Evolutionary conservation across 2,329 filamentous ascomycete species (phyloP), one percentile per base, ranked within the genome.

Genomic region (Cladosporium austrohemisphaericum): DNA sequence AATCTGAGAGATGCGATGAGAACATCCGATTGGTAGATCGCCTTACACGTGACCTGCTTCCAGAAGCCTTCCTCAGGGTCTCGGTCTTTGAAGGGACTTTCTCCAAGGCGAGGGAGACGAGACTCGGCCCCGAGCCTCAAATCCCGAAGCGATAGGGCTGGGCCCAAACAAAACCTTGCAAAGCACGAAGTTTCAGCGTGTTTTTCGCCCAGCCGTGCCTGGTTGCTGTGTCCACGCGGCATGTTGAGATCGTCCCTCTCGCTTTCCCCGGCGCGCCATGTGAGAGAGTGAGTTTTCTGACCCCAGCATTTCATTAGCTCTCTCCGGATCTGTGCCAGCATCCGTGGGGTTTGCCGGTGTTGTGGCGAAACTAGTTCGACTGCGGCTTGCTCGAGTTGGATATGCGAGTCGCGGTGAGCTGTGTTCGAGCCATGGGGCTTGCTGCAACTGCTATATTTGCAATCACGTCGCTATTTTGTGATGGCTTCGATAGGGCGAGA

Each of bases 281-380:
- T 40, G 14, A 23, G 13, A 40, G n/a, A 40, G 28, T 40, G 19
- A 14, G 37, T 41, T 41, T 41, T 41, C 38, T 31, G 25, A 18
- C 38, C 38, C 38, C 38, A 41, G 38, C 38, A 41, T 41, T 26
- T 26, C 25, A 6, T 26, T 41, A 41, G 26, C 7, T 13, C 31
- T 31, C 38, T 41, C 38, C 38, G 38, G 38, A 41, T 41, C 26
- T 40, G 37, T 19, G 13, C 16, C 26, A 11, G 31, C 25, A 13
- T 23, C 38, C 38, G 38, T 31, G 38, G 38, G 38, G 38, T 41
- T 31, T n/a, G n/a, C n/a, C n/a, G n/a, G n/a, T n/a, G n/a, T n/a
- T n/a, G n/a, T n/a, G n/a, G n/a, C n/a, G n/a, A n/a, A n/a, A n/a
- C n/a, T n/a, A n/a, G n/a, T n/a, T n/a, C n/a, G n/a, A n/a, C n/a